Evolutionary conservation across 1,284 basidiomycete genomes (phyloP), one percentile per base, ranked within the genome.

Genomic region (Ustilago crameri): DNA sequence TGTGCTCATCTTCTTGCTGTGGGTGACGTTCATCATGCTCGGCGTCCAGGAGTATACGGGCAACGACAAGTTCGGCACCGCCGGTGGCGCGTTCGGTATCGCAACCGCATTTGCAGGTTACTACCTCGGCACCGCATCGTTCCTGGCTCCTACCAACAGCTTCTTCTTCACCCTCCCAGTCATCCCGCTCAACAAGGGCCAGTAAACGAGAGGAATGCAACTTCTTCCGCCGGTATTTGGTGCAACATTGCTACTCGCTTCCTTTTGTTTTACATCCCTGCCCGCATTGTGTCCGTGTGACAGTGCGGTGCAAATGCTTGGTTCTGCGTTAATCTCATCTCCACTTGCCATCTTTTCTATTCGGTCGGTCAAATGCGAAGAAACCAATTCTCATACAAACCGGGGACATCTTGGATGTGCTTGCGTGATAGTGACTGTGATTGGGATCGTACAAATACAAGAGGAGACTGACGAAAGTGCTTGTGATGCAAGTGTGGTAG

Each of bases 91-190:
- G 0, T 57, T 74, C 5, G 75, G 73, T 18, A 71, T 77, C 45
- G 58, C 57, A 2, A 75, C 73, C 12, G 73, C 57, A 1, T 67
- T 75, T n/a, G 46, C 72, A 15, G 75, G 74, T 4, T 78, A 51
- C 57, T 78, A 78, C 34, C 43, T 78, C n/a, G 75, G 69, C 1
- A 45, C 46, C 4, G 75, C 74, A 2, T 56, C 54, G 9, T 65
- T 78, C 58, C 35, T 78, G 9, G 70, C 44, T 26, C 57, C 54
- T 5, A 58, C 60, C 55, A 77, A 73, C 51, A 66, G 57, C 18
- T 77, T 70, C 18, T 77, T 70, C 65, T 75, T 77, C 22, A 73
- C 75, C 17, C 51, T 77, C 1, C 75, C 75, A 23, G 63, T 77
- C 40, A 30, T 67, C 18, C 62, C 68, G 7, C 52, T 77, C 7